Evolutionary conservation across 1,139 yeast genomes (phyloP).

Genomic region (Lodderomyces theae): DNA sequence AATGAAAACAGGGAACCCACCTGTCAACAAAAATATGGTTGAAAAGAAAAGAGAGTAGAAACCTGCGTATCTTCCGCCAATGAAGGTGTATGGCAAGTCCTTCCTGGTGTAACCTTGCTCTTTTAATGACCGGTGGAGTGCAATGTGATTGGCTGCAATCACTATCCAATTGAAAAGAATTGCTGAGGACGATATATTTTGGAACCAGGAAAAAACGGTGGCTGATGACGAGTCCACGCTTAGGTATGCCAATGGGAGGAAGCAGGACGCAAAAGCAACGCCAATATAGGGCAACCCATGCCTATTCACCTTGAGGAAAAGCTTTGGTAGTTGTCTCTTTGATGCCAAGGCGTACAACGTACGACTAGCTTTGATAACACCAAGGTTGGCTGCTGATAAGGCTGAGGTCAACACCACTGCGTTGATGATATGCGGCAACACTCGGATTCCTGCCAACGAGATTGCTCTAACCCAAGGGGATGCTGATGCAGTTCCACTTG

Average conservation of each 20-base stretch:
- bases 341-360: slow-evolving; percentile 38
- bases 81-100: slow-evolving; percentile 30
- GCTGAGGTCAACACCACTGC: slow-evolving; percentile 28
- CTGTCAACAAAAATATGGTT: slow-evolving; percentile 32
- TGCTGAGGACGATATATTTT: slow-evolving; percentile 23
- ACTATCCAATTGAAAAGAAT: slow-evolving; percentile 26
- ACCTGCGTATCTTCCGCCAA: slow-evolving; percentile 24
- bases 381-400: slow-evolving; percentile 44
- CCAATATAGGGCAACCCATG: slow-evolving; percentile 22
- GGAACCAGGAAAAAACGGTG: slow-evolving; percentile 30
- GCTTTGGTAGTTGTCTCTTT: slow-evolving; percentile 42
- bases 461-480: slow-evolving; percentile 44
- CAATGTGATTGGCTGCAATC: slow-evolving; percentile 31
- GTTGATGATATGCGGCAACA: slow-evolving; percentile 41
- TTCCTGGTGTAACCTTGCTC: slow-evolving; percentile 37
- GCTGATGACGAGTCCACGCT: slow-evolving; percentile 20
- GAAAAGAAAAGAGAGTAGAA: slow-evolving; percentile 36
- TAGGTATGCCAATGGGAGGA: slow-evolving; percentile 30
- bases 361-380: slow-evolving; percentile 41
- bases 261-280: slow-evolving; percentile 22
- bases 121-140: slow-evolving; percentile 31
- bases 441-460: slow-evolving; percentile 26
- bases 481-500: slow-evolving; percentile 46
- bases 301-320: slow-evolving; percentile 39
- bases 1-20: slow-evolving; percentile 39